These are phyloP conservation scores for Fusarium sp. DNA, from an alignment of 2,329 filamentous ascomycete species.

Conservation along the genomic window DNA sequence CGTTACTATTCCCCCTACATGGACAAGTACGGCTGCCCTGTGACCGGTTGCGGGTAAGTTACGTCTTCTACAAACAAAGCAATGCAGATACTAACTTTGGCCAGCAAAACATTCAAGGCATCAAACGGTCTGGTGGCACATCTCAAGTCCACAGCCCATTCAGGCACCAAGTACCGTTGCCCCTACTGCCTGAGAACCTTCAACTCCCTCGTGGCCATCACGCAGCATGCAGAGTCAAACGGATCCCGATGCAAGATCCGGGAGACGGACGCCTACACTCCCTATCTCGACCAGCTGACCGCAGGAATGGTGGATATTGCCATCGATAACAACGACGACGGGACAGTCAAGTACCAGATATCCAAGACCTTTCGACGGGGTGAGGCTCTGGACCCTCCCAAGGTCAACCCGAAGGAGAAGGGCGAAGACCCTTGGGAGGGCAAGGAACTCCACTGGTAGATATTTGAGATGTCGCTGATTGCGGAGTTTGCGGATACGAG, in stretches of 20 bases:
- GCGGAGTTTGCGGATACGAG: neutral
- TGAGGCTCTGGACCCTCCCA: neutral
- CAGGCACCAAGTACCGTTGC: slow-evolving; percentile 56
- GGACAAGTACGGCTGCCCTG: slow-evolving; percentile 69
- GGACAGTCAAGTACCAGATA: slow-evolving; percentile 48
- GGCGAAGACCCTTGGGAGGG: slow-evolving; percentile 15
- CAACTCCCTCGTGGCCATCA: slow-evolving; percentile 59
- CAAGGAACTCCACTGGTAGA: slow-evolving; percentile 29
- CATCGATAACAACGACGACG: slow-evolving; percentile 41
- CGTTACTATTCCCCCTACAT: slow-evolving; percentile 63
- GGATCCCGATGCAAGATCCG: slow-evolving; percentile 61
- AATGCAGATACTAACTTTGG: slow-evolving; percentile 8
- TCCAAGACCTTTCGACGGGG: slow-evolving; percentile 29
- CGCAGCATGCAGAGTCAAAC: slow-evolving; percentile 65
- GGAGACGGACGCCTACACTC: slow-evolving; percentile 55
- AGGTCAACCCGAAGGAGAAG: slow-evolving; percentile 6
- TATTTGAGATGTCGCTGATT: too few relatives aligned
- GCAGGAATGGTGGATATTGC: slow-evolving; percentile 51
- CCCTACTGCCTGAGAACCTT: slow-evolving; percentile 62
- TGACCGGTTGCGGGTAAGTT: slow-evolving; percentile 66
- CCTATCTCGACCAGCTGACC: slow-evolving; percentile 53
- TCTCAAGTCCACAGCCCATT: slow-evolving; percentile 62
- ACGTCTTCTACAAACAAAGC: neutral
- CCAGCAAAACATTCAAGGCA: slow-evolving; percentile 60
- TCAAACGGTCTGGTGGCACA: slow-evolving; percentile 57